These are phyloP conservation scores for Curvularia spicifera DNA, from an alignment of 2,329 filamentous ascomycete genomes.

Conservation along the genomic window DNA sequence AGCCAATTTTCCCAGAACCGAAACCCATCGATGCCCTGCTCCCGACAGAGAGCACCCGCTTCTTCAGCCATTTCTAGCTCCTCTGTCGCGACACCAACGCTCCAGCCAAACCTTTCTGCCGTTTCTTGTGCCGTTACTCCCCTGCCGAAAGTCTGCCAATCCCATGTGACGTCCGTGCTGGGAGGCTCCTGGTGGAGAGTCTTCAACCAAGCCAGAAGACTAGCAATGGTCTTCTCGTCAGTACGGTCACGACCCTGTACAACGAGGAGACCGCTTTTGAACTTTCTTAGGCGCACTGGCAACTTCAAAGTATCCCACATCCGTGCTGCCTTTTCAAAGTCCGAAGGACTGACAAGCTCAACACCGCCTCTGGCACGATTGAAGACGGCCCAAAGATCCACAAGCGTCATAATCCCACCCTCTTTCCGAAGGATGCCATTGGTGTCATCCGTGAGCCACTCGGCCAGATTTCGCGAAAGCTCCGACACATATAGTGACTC, in stretches of 20 bases:
- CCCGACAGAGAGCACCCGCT: slow-evolving; percentile 81
- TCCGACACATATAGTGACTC: slow-evolving; percentile 85
- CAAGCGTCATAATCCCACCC: slow-evolving; percentile 50
- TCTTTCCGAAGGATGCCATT: slow-evolving; percentile 45
- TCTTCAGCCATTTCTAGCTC: slow-evolving; percentile 98
- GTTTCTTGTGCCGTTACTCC: slow-evolving; percentile 90
- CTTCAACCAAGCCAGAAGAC: slow-evolving; percentile 77
- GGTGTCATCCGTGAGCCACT: slow-evolving; percentile 50
- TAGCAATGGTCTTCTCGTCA: slow-evolving; percentile 84
- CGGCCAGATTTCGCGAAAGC: slow-evolving; percentile 49
- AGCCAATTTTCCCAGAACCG: slow-evolving; percentile 87
- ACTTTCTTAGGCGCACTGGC: slow-evolving; percentile 83
- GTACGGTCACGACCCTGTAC: slow-evolving; percentile 88
- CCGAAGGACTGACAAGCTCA: slow-evolving; percentile 87
- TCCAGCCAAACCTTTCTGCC: slow-evolving; percentile 93
- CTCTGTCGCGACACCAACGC: slow-evolving; percentile 91
- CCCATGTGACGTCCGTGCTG: slow-evolving; percentile 71
- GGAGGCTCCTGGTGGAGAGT: slow-evolving; percentile 72
- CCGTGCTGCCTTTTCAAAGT: slow-evolving; percentile 87
- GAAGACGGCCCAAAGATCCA: slow-evolving; percentile 67
- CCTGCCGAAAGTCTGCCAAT: slow-evolving; percentile 77
- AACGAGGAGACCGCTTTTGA: slow-evolving; percentile 92
- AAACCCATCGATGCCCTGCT: slow-evolving; percentile 88
- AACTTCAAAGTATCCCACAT: slow-evolving; percentile 88
- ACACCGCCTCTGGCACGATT: slow-evolving; percentile 92